phyloP scores from a whole-genome alignment of 2,329 filamentous ascomycete genomes.

The Calcarisporium arbuscula region DNA sequence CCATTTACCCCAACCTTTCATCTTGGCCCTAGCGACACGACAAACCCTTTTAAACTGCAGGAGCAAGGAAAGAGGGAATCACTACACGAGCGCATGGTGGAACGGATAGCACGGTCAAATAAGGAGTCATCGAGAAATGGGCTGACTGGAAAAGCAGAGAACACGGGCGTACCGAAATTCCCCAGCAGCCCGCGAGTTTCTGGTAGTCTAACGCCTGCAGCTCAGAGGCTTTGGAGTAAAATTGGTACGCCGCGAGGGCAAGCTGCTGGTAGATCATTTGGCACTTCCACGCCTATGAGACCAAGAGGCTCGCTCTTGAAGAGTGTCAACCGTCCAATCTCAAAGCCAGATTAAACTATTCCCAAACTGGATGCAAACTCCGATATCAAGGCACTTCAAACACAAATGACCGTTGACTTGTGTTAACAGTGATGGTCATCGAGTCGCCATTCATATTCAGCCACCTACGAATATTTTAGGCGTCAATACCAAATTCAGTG shows the following conservation, averaged over 20 bases:
- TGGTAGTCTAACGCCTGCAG: constrained; percentile 64
- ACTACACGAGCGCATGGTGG: constrained; percentile 81
- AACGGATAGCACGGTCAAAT: constrained; percentile 69
- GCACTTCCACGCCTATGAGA: constrained; percentile 29
- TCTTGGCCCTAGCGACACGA: constrained; percentile 53
- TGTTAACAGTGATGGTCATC: no score
- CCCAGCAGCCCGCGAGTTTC: constrained; percentile 57
- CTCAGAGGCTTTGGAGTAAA: constrained; percentile 59
- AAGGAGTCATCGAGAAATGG: constrained; percentile 53
- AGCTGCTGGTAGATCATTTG: constrained; percentile 24
- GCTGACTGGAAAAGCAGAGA: constrained; percentile 51
- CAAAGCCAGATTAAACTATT: constrained; percentile 16
- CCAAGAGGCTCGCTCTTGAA: constrained; percentile 32
- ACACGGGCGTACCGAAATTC: constrained; percentile 62
- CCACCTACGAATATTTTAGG: no score
- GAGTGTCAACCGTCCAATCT: constrained; percentile 21
- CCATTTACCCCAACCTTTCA: constrained; percentile 39
- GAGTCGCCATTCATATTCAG: no score
- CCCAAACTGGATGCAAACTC: no score
- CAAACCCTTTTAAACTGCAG: constrained; percentile 74
- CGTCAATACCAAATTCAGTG: no score
- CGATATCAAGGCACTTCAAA: no score
- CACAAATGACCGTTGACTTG: no score
- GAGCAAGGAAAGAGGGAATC: constrained; percentile 71
- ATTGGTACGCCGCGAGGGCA: constrained; percentile 42